These are phyloP conservation scores for Stephania cephalantha DNA, from an alignment of 164 flowering plant species.

Conservation along the genomic window DNA sequence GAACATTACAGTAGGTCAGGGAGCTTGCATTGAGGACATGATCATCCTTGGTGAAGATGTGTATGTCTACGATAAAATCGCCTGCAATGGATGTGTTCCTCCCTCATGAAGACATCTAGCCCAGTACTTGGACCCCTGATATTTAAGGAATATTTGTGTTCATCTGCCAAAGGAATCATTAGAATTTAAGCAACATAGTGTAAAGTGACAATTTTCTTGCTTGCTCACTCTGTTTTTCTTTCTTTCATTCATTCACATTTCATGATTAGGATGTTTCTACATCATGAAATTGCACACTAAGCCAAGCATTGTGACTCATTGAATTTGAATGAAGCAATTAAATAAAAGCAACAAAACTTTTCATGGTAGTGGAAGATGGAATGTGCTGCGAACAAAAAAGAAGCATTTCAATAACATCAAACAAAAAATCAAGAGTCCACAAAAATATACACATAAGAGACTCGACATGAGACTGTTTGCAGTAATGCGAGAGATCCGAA, in stretches of 20 bases:
- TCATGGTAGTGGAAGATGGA: background rate
- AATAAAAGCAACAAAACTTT: background rate
- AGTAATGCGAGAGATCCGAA: background rate
- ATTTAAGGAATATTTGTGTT: conserved; percentile 19
- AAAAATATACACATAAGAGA: background rate
- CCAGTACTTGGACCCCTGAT: conserved; percentile 92
- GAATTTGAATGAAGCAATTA: background rate
- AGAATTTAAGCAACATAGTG: background rate
- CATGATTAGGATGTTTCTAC: background rate
- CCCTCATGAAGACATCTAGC: conserved; percentile 97
- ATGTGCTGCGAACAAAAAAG: background rate
- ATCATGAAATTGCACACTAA: background rate
- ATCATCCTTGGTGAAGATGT: conserved; percentile 97
- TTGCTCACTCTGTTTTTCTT: no score
- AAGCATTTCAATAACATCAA: background rate
- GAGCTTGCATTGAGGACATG: conserved; percentile 99
- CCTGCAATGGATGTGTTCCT: conserved; percentile 93
- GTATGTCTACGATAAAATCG: conserved; percentile 82
- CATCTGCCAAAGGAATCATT: background rate
- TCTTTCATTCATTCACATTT: background rate
- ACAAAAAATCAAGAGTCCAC: background rate
- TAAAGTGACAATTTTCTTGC: no score
- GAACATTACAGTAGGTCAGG: conserved; percentile 95
- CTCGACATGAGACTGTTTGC: background rate
- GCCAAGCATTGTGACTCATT: no score